phyloP scores from a whole-genome alignment of 345 rosid species.

The Pugionium cornutum region DNA sequence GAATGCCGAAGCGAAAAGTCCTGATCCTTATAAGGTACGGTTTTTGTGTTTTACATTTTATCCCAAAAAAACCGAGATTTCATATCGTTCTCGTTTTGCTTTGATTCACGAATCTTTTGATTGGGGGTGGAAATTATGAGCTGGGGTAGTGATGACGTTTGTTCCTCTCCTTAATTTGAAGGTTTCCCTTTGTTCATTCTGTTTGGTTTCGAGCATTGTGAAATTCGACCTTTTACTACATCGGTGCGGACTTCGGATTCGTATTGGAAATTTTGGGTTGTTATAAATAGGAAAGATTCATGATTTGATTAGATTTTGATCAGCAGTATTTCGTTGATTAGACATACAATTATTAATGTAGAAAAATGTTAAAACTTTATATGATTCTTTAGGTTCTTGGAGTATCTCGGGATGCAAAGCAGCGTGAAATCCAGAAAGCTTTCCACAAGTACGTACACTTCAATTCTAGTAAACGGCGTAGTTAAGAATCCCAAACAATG shows the following conservation, averaged over 20 bases:
- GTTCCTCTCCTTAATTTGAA: neutral
- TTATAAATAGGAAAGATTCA: neutral
- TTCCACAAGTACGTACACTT: constrained; percentile 73
- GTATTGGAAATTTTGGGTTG: neutral
- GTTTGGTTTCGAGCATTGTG: constrained; percentile 15
- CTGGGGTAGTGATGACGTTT: constrained; percentile 1
- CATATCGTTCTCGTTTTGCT: neutral
- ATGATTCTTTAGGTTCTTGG: constrained; percentile 73
- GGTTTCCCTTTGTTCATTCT: constrained; percentile 13
- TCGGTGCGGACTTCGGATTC: neutral
- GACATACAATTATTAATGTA: neutral
- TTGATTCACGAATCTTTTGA: neutral
- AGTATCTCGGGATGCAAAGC: constrained; percentile 74
- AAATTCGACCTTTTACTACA: neutral
- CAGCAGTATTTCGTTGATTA: neutral
- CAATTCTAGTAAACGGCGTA: neutral
- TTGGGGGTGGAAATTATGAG: constrained; percentile 6
- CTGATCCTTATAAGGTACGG: constrained; percentile 77
- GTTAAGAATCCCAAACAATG: constrained; percentile 6
- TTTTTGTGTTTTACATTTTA: neutral
- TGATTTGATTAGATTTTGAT: neutral
- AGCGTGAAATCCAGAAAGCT: constrained; percentile 95
- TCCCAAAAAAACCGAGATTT: neutral
- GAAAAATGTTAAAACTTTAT: neutral
- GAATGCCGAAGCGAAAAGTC: constrained; percentile 45